phyloP scores from a whole-genome alignment of 1,284 basidiomycete species.

The Moesziomyces antarcticus region DNA sequence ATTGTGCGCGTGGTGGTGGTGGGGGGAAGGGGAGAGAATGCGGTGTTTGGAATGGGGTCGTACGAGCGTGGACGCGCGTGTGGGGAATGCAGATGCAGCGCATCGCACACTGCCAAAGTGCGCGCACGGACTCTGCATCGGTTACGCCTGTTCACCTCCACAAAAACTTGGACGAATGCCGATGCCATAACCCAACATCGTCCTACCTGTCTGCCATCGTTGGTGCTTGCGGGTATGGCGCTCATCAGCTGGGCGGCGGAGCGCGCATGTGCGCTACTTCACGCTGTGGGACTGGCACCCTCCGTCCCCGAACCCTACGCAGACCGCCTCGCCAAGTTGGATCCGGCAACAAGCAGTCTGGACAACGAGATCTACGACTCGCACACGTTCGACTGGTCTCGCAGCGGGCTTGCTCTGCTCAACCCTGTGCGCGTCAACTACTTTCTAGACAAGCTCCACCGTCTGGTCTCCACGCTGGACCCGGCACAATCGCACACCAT shows the following conservation, averaged over 20 bases:
- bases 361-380: conserved; percentile 48
- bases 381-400: conserved; percentile 34
- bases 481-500: neutral
- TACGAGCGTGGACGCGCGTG: neutral
- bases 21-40: neutral
- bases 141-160: no score
- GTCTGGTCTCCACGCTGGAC: neutral
- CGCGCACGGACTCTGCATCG: neutral
- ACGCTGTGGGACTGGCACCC: conserved; percentile 28
- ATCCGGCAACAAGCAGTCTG: conserved; percentile 47
- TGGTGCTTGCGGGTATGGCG: neutral
- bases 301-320: conserved; percentile 50
- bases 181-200: no score
- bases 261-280: conserved; percentile 25
- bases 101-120: neutral
- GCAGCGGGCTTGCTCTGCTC: conserved; percentile 25
- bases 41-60: neutral
- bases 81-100: neutral
- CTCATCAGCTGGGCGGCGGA: conserved; percentile 8
- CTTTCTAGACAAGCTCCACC: conserved; percentile 39
- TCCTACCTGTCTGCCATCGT: no score
- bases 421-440: conserved; percentile 44
- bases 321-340: conserved; percentile 61
- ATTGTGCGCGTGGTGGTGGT: neutral
- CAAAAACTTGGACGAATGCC: no score